These are phyloP conservation scores for Aureobasidium sp. DNA, from an alignment of 2,329 filamentous ascomycete species.

Conservation along the genomic window DNA sequence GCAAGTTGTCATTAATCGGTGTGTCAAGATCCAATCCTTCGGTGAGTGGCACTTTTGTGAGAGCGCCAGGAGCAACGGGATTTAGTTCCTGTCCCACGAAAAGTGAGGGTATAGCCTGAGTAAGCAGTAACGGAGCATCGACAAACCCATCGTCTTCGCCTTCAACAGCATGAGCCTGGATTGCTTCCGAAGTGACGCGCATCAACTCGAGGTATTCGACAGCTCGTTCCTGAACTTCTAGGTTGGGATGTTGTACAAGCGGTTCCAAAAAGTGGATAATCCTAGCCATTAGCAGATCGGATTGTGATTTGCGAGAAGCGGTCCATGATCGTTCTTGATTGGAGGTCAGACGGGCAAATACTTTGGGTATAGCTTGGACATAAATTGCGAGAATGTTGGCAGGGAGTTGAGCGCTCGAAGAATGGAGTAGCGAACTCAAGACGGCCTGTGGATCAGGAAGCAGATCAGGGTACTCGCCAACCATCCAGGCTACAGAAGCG, in stretches of 20 bases:
- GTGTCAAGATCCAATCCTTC: slow-evolving; percentile 69
- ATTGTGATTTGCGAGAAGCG: slow-evolving; percentile 62
- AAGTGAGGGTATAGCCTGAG: slow-evolving; percentile 81
- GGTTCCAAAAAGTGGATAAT: slow-evolving; percentile 77
- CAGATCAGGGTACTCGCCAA: slow-evolving; percentile 78
- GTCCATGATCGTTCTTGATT: slow-evolving; percentile 63
- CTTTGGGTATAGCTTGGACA: slow-evolving; percentile 77
- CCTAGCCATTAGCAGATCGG: slow-evolving; percentile 70
- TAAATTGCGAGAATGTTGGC: slow-evolving; percentile 68
- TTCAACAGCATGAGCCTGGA: slow-evolving; percentile 54
- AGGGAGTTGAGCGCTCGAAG: slow-evolving; percentile 49
- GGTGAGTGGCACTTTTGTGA: slow-evolving; percentile 77
- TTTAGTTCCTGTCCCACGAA: slow-evolving; percentile 86
- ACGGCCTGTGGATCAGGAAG: slow-evolving; percentile 64
- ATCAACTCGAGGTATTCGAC: slow-evolving; percentile 89
- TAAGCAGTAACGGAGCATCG: slow-evolving; percentile 75
- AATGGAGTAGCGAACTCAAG: slow-evolving; percentile 68
- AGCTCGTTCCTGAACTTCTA: slow-evolving; percentile 91
- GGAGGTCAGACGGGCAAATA: slow-evolving; percentile 67
- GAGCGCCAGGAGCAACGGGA: slow-evolving; percentile 75
- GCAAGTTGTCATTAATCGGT: slow-evolving; percentile 71
- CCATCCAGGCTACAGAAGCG: slow-evolving; percentile 72
- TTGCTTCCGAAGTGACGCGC: slow-evolving; percentile 77
- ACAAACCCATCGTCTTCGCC: slow-evolving; percentile 58
- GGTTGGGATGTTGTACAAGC: slow-evolving; percentile 69